Evolutionary conservation across 2,329 filamentous ascomycete species (phyloP), one percentile per base, ranked within the genome.

Genomic region (Endothia cerciana): DNA sequence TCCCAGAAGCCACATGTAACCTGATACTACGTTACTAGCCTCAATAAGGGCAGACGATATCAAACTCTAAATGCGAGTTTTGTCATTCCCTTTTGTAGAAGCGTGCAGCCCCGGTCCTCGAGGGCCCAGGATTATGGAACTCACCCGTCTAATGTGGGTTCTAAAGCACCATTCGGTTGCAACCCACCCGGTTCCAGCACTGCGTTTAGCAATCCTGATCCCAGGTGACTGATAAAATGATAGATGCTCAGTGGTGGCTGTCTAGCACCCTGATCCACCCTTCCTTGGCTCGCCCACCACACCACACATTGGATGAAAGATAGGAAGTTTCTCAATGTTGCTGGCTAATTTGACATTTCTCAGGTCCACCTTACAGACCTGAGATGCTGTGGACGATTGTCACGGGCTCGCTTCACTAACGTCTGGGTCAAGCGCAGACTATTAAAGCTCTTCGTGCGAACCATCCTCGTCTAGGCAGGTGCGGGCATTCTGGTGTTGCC

Each of bases 391-490:
- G 19, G 43, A n/a, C 19, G 19, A 45, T 19, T 45, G 43, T 7
- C 43, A n/a, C 43, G 15, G 19, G 11, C 33, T 36, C 33, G 25
- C 47, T 15, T 30, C 22, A 17, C 25, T 22, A 51, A 17, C 47
- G 47, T 17, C 7, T 51, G 13, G 47, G 28, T 6, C 25, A 28
- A 8, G 22, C 25, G 10, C 22, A 51, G 47, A 51, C 22, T 51
- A 51, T 30, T 68, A 30, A 56, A 64, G 19, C 30, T 7, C 22
- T 51, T 51, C 28, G 1, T 28, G 22, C 47, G 11, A 17, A 51
- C 28, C 22, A 51, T 51, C 17, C 47, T 51, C 47, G 28, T 51
- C 22, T 30, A 51, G 47, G 47, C 47, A 51, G 47, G 47, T 51
- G 25, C 28, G 47, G 17, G 19, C 30, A 2, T n/a, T 5, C 13